phyloP scores from a whole-genome alignment of 202 grass and related monocot species.

The Carex arenaria region DNA sequence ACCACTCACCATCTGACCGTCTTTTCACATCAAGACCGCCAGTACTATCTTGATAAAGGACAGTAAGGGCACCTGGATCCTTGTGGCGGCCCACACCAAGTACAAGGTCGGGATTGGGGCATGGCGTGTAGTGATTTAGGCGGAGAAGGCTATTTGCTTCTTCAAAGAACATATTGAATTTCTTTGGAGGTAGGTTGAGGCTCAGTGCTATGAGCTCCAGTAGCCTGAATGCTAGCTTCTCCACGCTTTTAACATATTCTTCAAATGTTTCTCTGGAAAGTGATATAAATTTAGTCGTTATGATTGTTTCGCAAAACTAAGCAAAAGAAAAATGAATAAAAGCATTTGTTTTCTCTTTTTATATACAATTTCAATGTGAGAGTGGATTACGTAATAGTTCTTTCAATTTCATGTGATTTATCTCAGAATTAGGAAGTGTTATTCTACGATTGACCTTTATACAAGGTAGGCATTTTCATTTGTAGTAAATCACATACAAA shows the following conservation, averaged over 20 bases:
- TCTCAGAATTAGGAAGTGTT: background rate
- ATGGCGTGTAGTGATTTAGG: constrained; percentile 77
- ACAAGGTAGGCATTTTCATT: background rate
- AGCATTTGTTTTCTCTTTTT: background rate
- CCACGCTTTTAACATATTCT: constrained; percentile 34
- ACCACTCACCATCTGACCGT: constrained; percentile 64
- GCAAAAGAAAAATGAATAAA: background rate
- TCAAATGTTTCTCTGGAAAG: constrained; percentile 40
- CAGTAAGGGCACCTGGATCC: constrained; percentile 63
- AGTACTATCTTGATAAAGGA: constrained; percentile 72
- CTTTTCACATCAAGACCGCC: constrained; percentile 73
- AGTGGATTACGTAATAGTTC: background rate
- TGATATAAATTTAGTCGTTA: background rate
- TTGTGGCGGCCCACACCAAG: constrained; percentile 93
- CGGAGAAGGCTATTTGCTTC: constrained; percentile 52
- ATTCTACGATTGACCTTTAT: background rate
- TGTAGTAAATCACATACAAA: background rate
- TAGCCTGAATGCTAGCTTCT: constrained; percentile 51
- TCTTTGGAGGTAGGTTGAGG: constrained; percentile 41
- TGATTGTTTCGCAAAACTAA: background rate
- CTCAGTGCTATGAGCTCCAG: constrained; percentile 73
- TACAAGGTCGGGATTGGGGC: constrained; percentile 64
- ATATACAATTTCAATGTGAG: background rate
- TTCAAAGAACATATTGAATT: constrained; percentile 61
- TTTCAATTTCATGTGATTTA: background rate